Conservation (phyloP, 345 rosid genomes). For the Lumnitzera racemosa region DNA sequence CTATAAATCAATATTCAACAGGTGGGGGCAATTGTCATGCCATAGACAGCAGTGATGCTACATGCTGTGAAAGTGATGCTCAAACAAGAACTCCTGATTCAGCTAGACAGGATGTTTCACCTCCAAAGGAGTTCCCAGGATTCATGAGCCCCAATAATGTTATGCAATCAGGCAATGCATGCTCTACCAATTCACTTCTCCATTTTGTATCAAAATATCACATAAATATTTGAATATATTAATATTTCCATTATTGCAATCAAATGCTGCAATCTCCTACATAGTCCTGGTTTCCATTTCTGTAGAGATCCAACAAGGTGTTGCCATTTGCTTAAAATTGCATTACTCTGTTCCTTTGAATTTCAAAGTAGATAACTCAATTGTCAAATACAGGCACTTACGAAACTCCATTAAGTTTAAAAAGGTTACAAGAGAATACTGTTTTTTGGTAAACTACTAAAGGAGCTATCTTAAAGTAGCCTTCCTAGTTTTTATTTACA, state of each 20-base stretch:
- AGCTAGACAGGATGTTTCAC: constrained; percentile 31
- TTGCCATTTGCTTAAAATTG: neutral
- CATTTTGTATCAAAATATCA: neutral
- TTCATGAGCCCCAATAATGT: constrained; percentile 54
- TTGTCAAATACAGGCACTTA: too few species aligned
- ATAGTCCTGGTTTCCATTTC: too few species aligned
- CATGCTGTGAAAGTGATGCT: constrained; percentile 22
- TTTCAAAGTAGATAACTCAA: too few species aligned
- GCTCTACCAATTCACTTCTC: too few species aligned
- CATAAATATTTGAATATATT: neutral
- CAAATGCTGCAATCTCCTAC: too few species aligned
- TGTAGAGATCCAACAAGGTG: too few species aligned
- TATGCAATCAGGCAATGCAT: constrained; percentile 47
- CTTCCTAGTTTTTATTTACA: too few species aligned
- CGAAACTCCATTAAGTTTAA: too few species aligned
- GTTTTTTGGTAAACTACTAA: too few species aligned
- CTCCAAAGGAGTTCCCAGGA: constrained; percentile 62
- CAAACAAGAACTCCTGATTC: constrained; percentile 26
- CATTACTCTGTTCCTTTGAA: too few species aligned
- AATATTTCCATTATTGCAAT: neutral
- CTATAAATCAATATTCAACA: constrained; percentile 20
- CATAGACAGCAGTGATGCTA: constrained; percentile 25
- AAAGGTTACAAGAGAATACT: too few species aligned
- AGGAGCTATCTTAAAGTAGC: too few species aligned
- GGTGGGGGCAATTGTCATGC: constrained; percentile 34